Percentiles rank a stretch among this genome's conserved stretches.
phyloP scores from a whole-genome alignment of 192 early-diverging fungal genomes.

The Coemansia biformis region DNA sequence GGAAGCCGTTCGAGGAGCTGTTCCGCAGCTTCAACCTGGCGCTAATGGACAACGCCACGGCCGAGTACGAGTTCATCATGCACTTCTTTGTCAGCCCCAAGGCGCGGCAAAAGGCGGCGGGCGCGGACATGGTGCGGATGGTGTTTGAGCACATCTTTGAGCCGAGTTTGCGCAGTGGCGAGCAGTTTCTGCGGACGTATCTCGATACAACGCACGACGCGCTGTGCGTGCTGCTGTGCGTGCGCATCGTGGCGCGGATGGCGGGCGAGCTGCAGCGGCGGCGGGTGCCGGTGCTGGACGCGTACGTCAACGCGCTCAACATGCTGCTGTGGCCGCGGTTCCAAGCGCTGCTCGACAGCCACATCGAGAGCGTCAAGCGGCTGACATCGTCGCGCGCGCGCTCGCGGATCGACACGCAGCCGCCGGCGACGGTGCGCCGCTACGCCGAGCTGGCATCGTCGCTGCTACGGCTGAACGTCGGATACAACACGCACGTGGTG shows the following conservation, averaged over 20 bases:
- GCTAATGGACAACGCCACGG: constrained; percentile 88
- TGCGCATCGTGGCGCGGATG: constrained; percentile 80
- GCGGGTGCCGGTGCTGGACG: constrained; percentile 72
- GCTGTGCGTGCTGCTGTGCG: constrained; percentile 82
- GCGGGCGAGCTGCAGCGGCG: constrained; percentile 76
- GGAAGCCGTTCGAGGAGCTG: constrained; percentile 72
- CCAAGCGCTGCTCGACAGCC: constrained; percentile 76
- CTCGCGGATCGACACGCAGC: constrained; percentile 49
- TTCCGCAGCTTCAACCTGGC: constrained; percentile 90
- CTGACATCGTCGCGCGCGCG: constrained; percentile 54
- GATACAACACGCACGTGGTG: constrained; percentile 78
- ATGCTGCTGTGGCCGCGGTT: constrained; percentile 93
- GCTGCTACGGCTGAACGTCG: constrained; percentile 82
- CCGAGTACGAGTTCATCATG: constrained; percentile 87
- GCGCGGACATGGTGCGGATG: constrained; percentile 56
- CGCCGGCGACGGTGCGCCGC: constrained; percentile 55
- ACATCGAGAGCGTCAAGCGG: constrained; percentile 87
- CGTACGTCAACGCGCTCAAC: constrained; percentile 83
- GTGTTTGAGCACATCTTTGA: constrained; percentile 90
- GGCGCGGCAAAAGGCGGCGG: constrained; percentile 54
- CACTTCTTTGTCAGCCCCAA: constrained; percentile 83
- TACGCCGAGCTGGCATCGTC: constrained; percentile 93
- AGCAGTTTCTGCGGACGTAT: constrained; percentile 62
- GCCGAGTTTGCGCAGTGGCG: constrained; percentile 42
- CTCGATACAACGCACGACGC: constrained; percentile 81